These are phyloP conservation scores for Fusarium floridanum DNA, from an alignment of 2,329 filamentous ascomycete genomes.

Conservation along the genomic window DNA sequence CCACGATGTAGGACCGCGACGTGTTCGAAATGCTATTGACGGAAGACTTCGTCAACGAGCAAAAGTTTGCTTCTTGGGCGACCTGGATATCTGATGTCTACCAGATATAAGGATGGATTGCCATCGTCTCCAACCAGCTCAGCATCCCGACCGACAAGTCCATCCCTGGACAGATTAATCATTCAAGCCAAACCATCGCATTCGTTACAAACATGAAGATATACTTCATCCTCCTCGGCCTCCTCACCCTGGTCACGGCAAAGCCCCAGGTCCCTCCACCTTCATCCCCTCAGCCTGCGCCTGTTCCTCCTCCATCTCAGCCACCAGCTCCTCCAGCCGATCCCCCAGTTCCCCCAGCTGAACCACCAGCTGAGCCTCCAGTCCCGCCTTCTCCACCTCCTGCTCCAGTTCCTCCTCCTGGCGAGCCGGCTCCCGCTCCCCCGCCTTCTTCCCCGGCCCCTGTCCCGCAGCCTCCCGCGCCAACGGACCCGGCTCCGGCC, in stretches of 20 bases:
- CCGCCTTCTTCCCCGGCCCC: constrained; percentile 35
- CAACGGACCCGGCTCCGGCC: constrained; percentile 36
- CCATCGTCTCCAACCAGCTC: not conserved
- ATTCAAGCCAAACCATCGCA: not conserved
- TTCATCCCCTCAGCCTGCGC: constrained; percentile 22
- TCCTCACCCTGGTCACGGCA: constrained; percentile 42
- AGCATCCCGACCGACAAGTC: not conserved
- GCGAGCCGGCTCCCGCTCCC: constrained; percentile 16
- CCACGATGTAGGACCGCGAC: constrained; percentile 2
- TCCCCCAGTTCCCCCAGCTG: constrained; percentile 17
- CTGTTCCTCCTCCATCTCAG: constrained; percentile 18
- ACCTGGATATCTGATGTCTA: not conserved
- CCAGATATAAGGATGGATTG: not conserved
- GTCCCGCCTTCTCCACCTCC: constrained; percentile 8
- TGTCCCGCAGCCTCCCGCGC: constrained; percentile 41
- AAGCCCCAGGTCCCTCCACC: constrained; percentile 41
- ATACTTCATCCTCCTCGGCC: constrained; percentile 32
- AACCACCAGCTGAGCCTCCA: not conserved
- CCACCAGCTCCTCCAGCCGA: constrained; percentile 1
- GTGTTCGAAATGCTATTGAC: not conserved
- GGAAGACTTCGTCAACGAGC: not conserved
- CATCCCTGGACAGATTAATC: not conserved
- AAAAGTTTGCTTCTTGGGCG: not conserved
- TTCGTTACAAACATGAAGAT: constrained; percentile 45
- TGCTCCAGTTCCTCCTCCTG: constrained; percentile 16